Evolutionary conservation across 129 eudicot species (phyloP).

Genomic region (Flaveria brownii): DNA sequence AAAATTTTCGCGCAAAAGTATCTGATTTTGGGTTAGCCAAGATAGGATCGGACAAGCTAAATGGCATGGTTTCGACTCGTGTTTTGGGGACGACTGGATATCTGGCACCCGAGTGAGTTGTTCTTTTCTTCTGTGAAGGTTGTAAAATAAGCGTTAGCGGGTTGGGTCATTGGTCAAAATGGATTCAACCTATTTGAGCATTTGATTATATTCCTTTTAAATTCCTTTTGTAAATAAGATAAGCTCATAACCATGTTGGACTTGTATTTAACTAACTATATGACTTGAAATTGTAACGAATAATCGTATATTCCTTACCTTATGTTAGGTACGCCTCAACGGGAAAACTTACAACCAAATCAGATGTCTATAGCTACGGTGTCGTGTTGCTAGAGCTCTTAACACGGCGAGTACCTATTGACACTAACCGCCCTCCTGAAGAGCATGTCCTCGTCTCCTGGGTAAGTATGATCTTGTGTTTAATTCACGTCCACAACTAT

Average conservation of each 20-base stretch:
- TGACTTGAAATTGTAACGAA: background rate
- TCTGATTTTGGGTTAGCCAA: constrained; percentile 92
- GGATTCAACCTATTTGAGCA: background rate
- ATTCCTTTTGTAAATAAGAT: background rate
- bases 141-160: background rate
- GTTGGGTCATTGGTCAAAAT: background rate
- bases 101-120: constrained; percentile 93
- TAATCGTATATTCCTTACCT: background rate
- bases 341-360: constrained; percentile 91
- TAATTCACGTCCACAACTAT: background rate
- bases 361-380: constrained; percentile 86
- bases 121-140: background rate
- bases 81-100: constrained; percentile 93
- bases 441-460: constrained; percentile 95
- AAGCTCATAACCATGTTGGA: background rate
- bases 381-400: constrained; percentile 86
- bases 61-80: constrained; percentile 82
- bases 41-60: constrained; percentile 83
- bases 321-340: constrained; percentile 77
- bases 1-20: constrained; percentile 69
- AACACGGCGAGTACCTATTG: constrained; percentile 86
- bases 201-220: background rate
- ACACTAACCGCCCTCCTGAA: constrained; percentile 76
- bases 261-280: background rate
- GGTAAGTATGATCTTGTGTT: constrained; percentile 47